These are phyloP conservation scores for Dichotomocladium elegans DNA, from an alignment of 371 early-diverging fungal species.

Conservation along the genomic window DNA sequence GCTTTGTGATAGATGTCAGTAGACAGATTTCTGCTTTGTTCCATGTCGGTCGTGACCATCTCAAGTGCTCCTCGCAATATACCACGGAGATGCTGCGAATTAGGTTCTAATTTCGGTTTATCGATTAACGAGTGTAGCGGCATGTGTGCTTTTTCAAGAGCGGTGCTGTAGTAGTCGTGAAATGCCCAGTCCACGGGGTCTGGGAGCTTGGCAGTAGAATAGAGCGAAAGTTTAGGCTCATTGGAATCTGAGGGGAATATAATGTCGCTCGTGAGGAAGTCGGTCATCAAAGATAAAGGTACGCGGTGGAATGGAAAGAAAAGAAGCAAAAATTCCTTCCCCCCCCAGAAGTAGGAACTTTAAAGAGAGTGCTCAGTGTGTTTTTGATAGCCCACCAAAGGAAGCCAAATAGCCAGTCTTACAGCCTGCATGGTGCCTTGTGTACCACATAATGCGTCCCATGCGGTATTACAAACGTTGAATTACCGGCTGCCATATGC, in stretches of 20 bases:
- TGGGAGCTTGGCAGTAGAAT: slow-evolving; percentile 27
- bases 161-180: slow-evolving; percentile 32
- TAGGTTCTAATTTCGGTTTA: background rate
- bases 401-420: background rate
- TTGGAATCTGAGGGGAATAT: slow-evolving; percentile 38
- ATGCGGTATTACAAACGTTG: background rate
- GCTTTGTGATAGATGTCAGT: background rate
- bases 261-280: slow-evolving; percentile 33
- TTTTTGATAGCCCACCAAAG: too few relatives aligned
- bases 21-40: slow-evolving; percentile 8
- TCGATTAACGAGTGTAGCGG: slow-evolving; percentile 17
- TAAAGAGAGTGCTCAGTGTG: too few relatives aligned
- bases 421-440: background rate
- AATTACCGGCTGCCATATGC: background rate
- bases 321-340: slow-evolving; percentile 1
- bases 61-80: slow-evolving; percentile 24
- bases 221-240: slow-evolving; percentile 32
- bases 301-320: slow-evolving; percentile 1
- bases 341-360: too few relatives aligned
- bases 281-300: slow-evolving; percentile 7
- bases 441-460: background rate
- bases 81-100: slow-evolving; percentile 17
- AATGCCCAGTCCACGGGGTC: slow-evolving; percentile 37
- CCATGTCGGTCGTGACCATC: slow-evolving; percentile 24
- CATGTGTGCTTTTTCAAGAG: slow-evolving; percentile 22